Conservation (phyloP, 768 basidiomycete species). For the Tulasnella sp. region DNA sequence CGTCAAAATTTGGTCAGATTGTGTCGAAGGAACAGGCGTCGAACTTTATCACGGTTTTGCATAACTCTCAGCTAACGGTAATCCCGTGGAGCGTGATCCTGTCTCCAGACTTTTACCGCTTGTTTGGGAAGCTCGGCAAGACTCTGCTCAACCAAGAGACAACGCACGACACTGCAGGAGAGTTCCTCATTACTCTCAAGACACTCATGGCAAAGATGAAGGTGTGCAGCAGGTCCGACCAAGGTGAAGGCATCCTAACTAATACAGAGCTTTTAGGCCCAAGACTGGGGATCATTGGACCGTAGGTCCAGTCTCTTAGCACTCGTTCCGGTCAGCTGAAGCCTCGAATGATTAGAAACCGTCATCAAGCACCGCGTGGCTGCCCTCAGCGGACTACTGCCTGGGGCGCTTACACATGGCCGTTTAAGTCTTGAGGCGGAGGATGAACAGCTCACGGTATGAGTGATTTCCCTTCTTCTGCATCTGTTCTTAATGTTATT, state of each 20-base stretch:
- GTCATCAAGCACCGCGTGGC: conserved; percentile 38
- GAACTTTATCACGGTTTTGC: conserved; percentile 28
- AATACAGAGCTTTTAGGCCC: conserved; percentile 7
- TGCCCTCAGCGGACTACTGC: neutral
- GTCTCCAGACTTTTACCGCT: conserved; percentile 14
- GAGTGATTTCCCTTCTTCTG: neutral
- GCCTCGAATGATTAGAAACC: conserved; percentile 32
- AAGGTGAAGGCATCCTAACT: neutral
- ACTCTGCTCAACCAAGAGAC: neutral
- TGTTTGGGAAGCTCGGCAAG: neutral
- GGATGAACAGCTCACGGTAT: neutral
- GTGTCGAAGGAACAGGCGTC: conserved; percentile 23
- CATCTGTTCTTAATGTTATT: neutral
- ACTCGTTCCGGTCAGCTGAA: neutral
- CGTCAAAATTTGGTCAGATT: conserved; percentile 21
- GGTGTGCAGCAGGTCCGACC: neutral
- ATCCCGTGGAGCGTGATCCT: conserved; percentile 28
- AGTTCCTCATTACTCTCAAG: conserved; percentile 27
- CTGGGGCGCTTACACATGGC: neutral
- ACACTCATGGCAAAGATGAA: conserved; percentile 29
- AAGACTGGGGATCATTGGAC: conserved; percentile 28
- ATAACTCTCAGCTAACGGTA: conserved; percentile 11
- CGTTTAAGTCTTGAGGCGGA: neutral
- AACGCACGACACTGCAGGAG: conserved; percentile 22
- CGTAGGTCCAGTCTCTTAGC: neutral